Base-by-base conservation (phyloP, 108 stramenopile genomes). In the Nitzschia palea region DNA sequence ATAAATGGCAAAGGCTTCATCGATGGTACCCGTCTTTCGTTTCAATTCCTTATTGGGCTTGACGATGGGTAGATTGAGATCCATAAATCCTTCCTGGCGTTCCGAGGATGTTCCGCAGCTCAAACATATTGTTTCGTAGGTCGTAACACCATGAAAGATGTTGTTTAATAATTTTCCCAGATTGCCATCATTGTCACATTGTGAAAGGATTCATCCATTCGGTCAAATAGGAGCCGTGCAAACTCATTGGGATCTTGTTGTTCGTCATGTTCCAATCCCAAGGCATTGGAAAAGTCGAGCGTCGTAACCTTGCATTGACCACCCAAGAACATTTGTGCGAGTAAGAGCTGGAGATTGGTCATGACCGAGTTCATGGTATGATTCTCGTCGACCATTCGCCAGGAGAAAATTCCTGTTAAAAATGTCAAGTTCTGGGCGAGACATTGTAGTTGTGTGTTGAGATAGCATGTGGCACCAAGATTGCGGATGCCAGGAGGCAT, bases 191-290 rank as follows among this genome's bases (percentile, higher is more conserved):
- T 68, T 33, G 35, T 69, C 35, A 33, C 77, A 88, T 57, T 84
- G 73, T 76, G 76, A 67, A 94, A 94, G 14, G 85, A 79, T 44
- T 89, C 85, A 15, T 86, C 76, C 84, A 94, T 91, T 71, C 85
- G 71, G 61, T 91, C 90, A 29, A 94, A 85, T 3, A 94, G 73
- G 1, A 94, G 61, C 31, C 90, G 76, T 14, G 90, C 88, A 78
- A 94, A 94, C 77, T 94, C 93, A 70, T 94, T 94, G 18, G 93
- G 93, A 74, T 94, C 93, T 71, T 94, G 93, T 82, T 91, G 90
- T 64, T 91, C 93, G 45, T 76, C 52, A 67, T 91, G 84, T 33
- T 94, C 86, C 17, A 94, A 40, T 14, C 80, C 81, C 44, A 94
- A 50, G 0, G 88, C 82, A 33, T 72, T 63, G 12, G 89, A 84